Base-by-base conservation (phyloP, 106 monocot species). In the Phalaenopsis equestris region DNA sequence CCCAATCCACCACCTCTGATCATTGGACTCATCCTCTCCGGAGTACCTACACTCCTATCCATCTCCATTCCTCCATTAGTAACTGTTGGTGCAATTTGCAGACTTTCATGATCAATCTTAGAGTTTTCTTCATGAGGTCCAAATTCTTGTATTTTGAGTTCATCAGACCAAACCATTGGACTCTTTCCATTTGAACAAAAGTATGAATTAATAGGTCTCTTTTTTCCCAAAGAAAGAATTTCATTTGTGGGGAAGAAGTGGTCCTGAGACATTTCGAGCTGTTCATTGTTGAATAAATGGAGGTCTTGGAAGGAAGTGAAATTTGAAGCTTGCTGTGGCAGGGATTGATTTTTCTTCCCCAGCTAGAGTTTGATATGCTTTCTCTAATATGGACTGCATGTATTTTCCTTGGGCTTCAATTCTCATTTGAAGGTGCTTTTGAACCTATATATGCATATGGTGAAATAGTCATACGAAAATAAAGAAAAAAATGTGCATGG, bases 381-480 rank as follows among this genome's bases (percentile, higher is more conserved):
- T 91, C 87, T 91, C 94, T 56, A 94, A 70, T 24, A 94, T 94
- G 10, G 87, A 83, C 37, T 94, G 94, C 94, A 94, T 94, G 85
- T 94, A 94, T 67, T 91, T 94, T 38, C 94, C 91, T 82, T 94
- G 94, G 24, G 94, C 94, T 74, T 94, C 94, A 24, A 94, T 91
- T 76, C 89, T 83, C 87, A 94, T 89, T 56, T 94, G 94, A 23
- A 94, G 91, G 81, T 89, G 91, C 73, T 91, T 91, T 78, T 94
- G 94, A 78, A 94, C 94, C 94, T 94, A 56, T 21, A 38, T 52
- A 52, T 52, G 52, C 70, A 12, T 19, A 23, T 14, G 72, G 14
- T 38, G 4, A 45, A 55, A 70, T 11, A 4, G 6, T 52, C 12
- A 52, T 52, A 52, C 12, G 14, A 52, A 52, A 52, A 52, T 52